These are phyloP conservation scores for Kwoniella botswanensis DNA, from an alignment of 768 basidiomycete genomes.

Conservation along the genomic window DNA sequence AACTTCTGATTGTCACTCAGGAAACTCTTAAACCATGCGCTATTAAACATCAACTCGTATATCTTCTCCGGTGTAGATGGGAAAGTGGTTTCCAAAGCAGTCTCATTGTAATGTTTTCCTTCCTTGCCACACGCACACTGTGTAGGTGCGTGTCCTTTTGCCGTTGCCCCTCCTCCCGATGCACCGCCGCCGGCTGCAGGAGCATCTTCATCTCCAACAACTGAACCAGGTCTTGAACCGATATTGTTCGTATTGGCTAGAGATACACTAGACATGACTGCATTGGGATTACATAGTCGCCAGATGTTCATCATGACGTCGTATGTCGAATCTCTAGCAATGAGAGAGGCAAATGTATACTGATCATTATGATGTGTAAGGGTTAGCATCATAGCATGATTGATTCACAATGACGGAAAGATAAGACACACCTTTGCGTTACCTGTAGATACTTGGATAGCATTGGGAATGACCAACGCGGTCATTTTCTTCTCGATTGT, in stretches of 20 bases:
- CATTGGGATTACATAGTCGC: conserved; percentile 81
- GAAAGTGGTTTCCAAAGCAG: conserved; percentile 75
- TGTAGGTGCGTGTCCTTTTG: conserved; percentile 62
- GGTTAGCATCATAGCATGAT: too few species aligned
- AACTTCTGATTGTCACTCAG: conserved; percentile 87
- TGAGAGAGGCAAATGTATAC: conserved; percentile 95
- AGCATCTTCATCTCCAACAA: conserved; percentile 32
- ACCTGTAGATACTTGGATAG: conserved; percentile 83
- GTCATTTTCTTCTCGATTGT: conserved; percentile 96
- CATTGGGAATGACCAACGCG: conserved; percentile 95
- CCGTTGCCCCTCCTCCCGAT: conserved; percentile 12
- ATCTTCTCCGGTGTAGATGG: conserved; percentile 94
- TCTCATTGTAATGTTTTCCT: conserved; percentile 72
- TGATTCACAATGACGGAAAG: too few species aligned
- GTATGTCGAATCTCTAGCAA: conserved; percentile 91
- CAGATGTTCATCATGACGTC: conserved; percentile 97
- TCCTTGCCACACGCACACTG: conserved; percentile 73
- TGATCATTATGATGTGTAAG: conserved; percentile 58
- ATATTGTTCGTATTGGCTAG: conserved; percentile 23
- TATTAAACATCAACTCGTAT: conserved; percentile 93
- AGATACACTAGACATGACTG: conserved; percentile 50
- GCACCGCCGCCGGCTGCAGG: not conserved
- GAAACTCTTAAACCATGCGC: conserved; percentile 94
- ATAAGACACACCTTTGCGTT: conserved; percentile 60
- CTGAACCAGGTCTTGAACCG: conserved; percentile 33